Base-by-base conservation (phyloP, 306 rosid genomes). In the Malus fusca region DNA sequence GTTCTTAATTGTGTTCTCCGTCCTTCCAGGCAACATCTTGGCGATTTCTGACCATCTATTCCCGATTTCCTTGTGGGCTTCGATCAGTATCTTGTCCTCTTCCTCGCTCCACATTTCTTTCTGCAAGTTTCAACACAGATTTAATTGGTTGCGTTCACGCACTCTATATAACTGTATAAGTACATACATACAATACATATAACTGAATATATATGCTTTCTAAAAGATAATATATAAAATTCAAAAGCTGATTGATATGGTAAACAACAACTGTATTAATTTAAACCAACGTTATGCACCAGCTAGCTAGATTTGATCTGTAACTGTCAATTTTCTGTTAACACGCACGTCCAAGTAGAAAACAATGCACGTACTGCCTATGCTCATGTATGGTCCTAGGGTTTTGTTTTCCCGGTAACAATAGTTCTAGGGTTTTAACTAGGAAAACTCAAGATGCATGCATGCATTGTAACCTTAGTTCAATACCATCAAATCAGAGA, bases 41-140 rank as follows among this genome's bases (percentile, higher is more conserved):
- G 97, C 92, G 1, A 93, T 93, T 74, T 91, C 97, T 1, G 98
- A 87, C 97, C 98, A 93, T 23, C 71, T 84, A 77, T 91, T 93
- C 3, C 97, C 93, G 3, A 91, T 67, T 48, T 74, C 77, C 61
- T 70, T 84, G 61, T 91, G 97, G 21, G 92, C 91, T 75, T 86
- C 76, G 15, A 93, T 87, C 0, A 93, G 79, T 5, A 82, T 75
- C 11, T 2, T 80, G 71, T 93, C 97, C 42, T 91, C 97, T 22
- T 85, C 96, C 43, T 88, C 90, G 2, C 75, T 88, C 98, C 97
- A 91, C 11, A 85, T 74, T 6, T 91, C 98, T 80, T 91, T 93
- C 98, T 93, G 82, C 79, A 72, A 33, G 12, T 56, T 56, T n/a
- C 26, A 15, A 35, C 5, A 48, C 22, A 19, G 2, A n/a, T 21